Evolutionary conservation across 1,284 basidiomycete genomes (phyloP).

Genomic region (Phellopilus nigrolimitatus): DNA sequence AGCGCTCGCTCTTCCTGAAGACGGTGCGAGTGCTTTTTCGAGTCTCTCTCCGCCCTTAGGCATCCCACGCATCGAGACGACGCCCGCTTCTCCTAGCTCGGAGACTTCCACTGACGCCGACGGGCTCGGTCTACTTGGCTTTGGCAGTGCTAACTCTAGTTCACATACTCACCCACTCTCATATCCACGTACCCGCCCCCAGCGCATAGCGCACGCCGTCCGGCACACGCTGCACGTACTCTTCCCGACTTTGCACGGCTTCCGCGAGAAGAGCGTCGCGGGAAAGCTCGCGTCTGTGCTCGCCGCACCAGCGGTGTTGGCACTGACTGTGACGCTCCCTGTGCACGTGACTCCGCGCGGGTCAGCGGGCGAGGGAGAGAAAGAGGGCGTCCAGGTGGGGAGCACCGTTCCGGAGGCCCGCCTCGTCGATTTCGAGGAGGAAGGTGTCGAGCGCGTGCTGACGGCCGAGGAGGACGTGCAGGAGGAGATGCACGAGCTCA

Average conservation of each 20-base stretch:
- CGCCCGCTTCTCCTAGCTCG: conserved; percentile 20
- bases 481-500: conserved; percentile 56
- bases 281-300: conserved; percentile 76
- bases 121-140: conserved; percentile 1
- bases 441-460: conserved; percentile 57
- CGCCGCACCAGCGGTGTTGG: conserved; percentile 83
- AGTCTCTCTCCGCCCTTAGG: neutral
- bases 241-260: conserved; percentile 83
- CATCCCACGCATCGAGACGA: conserved; percentile 29
- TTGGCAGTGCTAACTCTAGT: conserved; percentile 19
- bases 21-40: neutral
- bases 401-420: conserved; percentile 35
- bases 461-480: conserved; percentile 63
- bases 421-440: conserved; percentile 65
- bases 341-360: conserved; percentile 74
- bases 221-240: conserved; percentile 53
- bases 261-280: conserved; percentile 66
- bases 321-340: conserved; percentile 85
- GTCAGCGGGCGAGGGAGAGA: conserved; percentile 34
- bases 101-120: conserved; percentile 20
- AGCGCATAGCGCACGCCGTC: conserved; percentile 38
- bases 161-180: conserved; percentile 40
- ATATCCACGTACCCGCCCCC: conserved; percentile 37
- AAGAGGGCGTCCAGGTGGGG: conserved; percentile 32
- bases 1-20: conserved; percentile 24